Evolutionary conservation across 768 basidiomycete genomes (phyloP).

Genomic region (Boletus rubropictus): DNA sequence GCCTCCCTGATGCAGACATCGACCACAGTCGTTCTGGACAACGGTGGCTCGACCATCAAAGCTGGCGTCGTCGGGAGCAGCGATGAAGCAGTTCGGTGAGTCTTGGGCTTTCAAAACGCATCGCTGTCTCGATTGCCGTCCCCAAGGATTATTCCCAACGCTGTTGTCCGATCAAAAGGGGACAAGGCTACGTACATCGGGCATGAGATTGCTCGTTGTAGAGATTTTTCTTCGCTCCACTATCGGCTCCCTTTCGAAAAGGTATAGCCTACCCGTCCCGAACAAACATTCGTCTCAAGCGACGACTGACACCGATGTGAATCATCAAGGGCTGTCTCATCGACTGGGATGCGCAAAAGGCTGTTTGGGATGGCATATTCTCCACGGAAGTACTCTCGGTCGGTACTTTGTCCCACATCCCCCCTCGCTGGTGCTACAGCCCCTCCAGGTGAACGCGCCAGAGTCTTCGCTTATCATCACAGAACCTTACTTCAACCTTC

Average conservation of each 20-base stretch:
- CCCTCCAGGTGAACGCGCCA: constrained; percentile 60
- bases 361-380: constrained; percentile 89
- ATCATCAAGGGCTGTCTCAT: constrained; percentile 74
- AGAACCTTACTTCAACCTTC: constrained; percentile 91
- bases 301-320: constrained; percentile 16
- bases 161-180: constrained; percentile 77
- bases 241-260: constrained; percentile 86
- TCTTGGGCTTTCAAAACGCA: neutral
- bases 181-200: constrained; percentile 82
- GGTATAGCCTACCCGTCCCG: constrained; percentile 36
- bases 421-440: constrained; percentile 7
- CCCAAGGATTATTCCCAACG: constrained; percentile 68
- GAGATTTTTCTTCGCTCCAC: constrained; percentile 73
- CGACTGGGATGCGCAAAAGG: constrained; percentile 95
- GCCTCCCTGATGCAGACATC: constrained; percentile 5
- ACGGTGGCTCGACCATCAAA: constrained; percentile 82
- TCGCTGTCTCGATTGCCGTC: neutral
- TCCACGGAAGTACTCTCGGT: constrained; percentile 66
- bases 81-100: constrained; percentile 26
- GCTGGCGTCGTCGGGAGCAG: constrained; percentile 45
- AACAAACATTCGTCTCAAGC: neutral
- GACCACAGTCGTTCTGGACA: constrained; percentile 70
- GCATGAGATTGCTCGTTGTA: constrained; percentile 74
- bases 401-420: constrained; percentile 16
- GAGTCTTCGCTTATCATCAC: constrained; percentile 78